These are phyloP conservation scores for Venturia carpophila DNA, from an alignment of 2,329 filamentous ascomycete species.

Conservation along the genomic window DNA sequence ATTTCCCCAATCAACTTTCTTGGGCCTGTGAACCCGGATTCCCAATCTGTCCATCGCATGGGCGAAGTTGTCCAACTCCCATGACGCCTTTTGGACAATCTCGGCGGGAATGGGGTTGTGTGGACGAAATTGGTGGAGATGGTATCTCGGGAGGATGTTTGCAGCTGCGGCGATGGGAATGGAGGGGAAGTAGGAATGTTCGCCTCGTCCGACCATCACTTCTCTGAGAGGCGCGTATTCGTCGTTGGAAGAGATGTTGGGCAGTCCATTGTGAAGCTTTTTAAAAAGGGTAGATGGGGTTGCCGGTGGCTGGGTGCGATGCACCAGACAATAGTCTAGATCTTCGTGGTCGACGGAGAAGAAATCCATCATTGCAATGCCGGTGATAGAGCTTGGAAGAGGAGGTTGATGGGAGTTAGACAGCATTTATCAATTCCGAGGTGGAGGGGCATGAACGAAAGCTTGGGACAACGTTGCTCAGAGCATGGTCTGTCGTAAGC, in stretches of 20 bases:
- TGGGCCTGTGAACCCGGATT: not conserved
- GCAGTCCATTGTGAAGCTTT: not conserved
- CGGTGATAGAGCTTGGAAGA: not conserved
- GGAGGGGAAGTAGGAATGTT: not conserved
- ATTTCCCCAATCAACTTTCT: not conserved
- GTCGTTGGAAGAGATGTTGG: slow-evolving; percentile 1
- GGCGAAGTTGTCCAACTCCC: not conserved
- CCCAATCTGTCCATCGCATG: not conserved
- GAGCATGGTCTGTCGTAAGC: not conserved
- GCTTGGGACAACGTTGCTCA: no score
- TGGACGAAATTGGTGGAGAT: not conserved
- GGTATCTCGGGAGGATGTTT: slow-evolving; percentile 1
- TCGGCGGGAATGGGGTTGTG: not conserved
- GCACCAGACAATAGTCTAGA: not conserved
- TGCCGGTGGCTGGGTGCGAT: not conserved
- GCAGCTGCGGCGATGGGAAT: not conserved
- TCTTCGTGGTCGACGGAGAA: not conserved
- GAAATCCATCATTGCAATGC: not conserved
- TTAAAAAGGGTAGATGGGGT: not conserved
- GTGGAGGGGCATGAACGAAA: not conserved
- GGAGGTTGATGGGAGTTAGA: not conserved
- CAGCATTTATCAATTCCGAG: not conserved
- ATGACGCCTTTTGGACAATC: not conserved
- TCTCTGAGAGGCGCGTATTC: not conserved
- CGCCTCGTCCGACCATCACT: not conserved